Evolutionary conservation across 441 rosid genomes (phyloP).

Genomic region (Adansonia gregorii): DNA sequence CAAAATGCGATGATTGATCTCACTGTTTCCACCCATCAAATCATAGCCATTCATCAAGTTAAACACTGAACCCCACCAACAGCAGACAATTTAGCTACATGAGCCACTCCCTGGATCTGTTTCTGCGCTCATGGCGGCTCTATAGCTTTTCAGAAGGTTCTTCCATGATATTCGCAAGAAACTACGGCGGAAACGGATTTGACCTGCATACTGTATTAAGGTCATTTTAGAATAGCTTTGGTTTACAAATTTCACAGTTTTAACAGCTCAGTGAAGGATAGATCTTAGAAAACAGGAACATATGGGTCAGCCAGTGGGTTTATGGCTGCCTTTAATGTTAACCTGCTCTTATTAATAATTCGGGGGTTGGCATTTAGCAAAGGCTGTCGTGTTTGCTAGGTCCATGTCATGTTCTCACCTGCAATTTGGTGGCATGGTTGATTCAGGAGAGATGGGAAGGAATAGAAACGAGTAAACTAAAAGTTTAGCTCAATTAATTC

Average conservation of each 20-base stretch:
- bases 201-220: background rate
- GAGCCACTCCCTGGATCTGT: background rate
- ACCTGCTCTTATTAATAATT: too few relatives aligned
- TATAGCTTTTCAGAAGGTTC: background rate
- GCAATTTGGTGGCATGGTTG: too few relatives aligned
- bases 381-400: too few relatives aligned
- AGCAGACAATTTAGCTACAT: too few relatives aligned
- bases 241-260: constrained; percentile 15
- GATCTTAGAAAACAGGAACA: constrained; percentile 19
- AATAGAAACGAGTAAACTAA: too few relatives aligned
- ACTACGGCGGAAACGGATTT: background rate
- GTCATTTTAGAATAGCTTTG: background rate
- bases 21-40: background rate
- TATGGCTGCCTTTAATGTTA: too few relatives aligned
- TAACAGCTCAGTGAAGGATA: constrained; percentile 21
- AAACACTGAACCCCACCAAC: background rate
- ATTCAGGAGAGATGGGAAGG: too few relatives aligned
- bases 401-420: too few relatives aligned
- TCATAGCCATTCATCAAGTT: background rate
- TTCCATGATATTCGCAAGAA: background rate
- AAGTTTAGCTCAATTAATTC: too few relatives aligned
- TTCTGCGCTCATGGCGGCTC: background rate
- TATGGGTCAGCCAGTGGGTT: too few relatives aligned
- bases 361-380: too few relatives aligned
- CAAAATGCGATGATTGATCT: too few relatives aligned